A percentile compares a stretch with the other conserved stretches of the same genome.
These are phyloP conservation scores for Acanthochlamys bracteata DNA, from an alignment of 106 monocot genomes.

Conservation along the genomic window DNA sequence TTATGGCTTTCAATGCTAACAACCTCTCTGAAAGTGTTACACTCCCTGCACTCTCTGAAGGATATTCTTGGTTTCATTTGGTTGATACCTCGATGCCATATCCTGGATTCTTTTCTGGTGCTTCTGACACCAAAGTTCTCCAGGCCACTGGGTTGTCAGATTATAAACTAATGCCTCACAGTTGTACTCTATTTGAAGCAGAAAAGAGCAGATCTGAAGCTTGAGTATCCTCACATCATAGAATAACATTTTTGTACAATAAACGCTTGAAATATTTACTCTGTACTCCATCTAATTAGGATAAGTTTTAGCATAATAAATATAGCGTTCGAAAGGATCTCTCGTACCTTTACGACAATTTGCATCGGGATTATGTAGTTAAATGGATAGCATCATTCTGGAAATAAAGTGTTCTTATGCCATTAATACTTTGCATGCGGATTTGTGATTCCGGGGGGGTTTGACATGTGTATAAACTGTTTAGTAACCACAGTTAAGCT, in stretches of 20 bases:
- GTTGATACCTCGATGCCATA: conserved; percentile 68
- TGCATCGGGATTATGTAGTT: background rate
- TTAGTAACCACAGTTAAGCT: no score
- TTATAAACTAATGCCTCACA: conserved; percentile 60
- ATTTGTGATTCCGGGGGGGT: no score
- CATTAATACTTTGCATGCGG: no score
- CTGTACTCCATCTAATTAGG: background rate
- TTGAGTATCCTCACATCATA: background rate
- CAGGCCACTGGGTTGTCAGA: conserved; percentile 21
- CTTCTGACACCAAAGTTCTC: conserved; percentile 17
- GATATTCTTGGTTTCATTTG: conserved; percentile 43
- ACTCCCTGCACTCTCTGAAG: conserved; percentile 45
- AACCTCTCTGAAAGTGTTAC: conserved; percentile 19
- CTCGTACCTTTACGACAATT: background rate
- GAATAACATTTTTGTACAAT: background rate
- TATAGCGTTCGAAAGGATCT: background rate
- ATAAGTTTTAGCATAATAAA: background rate
- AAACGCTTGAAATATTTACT: background rate
- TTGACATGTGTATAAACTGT: no score
- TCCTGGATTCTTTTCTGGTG: conserved; percentile 56
- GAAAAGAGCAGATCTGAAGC: conserved; percentile 1
- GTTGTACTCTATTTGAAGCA: conserved; percentile 77
- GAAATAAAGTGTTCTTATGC: no score
- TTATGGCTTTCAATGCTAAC: conserved; percentile 60
- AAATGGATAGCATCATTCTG: background rate